Evolutionary conservation across 1,139 yeast genomes (phyloP), one percentile per base, ranked within the genome.

Genomic region (Sugiyamaella neomexicana): DNA sequence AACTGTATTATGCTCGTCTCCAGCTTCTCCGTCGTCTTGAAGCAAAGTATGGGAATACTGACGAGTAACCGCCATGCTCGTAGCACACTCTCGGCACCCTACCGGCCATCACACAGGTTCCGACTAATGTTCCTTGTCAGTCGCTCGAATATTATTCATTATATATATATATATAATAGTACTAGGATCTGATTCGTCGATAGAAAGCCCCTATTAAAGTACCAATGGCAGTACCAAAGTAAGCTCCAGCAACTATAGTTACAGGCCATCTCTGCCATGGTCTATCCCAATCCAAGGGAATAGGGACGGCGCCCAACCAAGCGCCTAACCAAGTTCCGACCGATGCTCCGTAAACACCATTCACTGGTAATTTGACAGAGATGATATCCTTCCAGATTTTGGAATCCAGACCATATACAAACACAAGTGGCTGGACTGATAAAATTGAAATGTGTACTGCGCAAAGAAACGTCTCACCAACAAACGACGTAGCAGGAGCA

Each of bases 211-310:
- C 75, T 10, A 65, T 56, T 5, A 67, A 40, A 4, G 71, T 64
- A 7, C 96, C 97, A 3, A 80, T 62, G 27, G 83, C 76, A 1
- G 84, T 80, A 15, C 97, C 98, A 0, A 76, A 29, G 65, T 89
- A 89, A 0, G 83, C 85, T 1, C 98, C 98, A n/a, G 80, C 76
- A 25, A 91, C 74, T 50, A 91, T 78, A 1, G 98, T 91, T 55
- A 89, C 80, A n/a, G 99, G 99, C 96, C 97, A 93, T 56, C 77
- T 80, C 71, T 93, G 99, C 99, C 99, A 93, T 29, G 87, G 90
- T 62, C 98, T 78, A 69, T 93, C 99, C 99, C 99, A 93, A 70
- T 93, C 99, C 56, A 93, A 77, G 0, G 98, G 97, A 57, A 93
- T 90, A 1, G 96, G 98, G 41, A 89, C 73, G 4, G 95, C 97